Evolutionary conservation across 139 green algal species (phyloP).

Genomic region (Tetradesmus lagerheimii): DNA sequence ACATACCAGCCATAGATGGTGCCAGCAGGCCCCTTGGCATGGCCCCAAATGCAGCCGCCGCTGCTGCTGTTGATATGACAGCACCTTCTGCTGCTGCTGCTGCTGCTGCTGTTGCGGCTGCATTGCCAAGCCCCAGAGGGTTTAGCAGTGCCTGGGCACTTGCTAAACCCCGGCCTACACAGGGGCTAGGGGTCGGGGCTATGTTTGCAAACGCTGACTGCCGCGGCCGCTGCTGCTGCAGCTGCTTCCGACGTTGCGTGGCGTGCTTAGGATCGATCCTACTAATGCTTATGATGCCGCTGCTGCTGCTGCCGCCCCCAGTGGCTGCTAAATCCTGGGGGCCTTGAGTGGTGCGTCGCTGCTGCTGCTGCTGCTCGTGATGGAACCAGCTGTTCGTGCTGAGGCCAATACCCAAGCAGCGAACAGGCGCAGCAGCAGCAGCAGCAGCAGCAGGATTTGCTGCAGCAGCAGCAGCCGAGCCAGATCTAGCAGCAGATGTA

Average conservation of each 20-base stretch:
- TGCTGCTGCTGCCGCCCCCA: conserved; percentile 9
- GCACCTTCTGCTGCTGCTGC: neutral
- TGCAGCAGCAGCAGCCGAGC: neutral
- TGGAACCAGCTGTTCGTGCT: neutral
- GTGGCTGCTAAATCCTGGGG: neutral
- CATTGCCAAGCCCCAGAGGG: neutral
- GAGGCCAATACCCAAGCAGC: neutral
- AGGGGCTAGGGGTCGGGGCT: neutral
- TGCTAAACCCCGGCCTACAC: neutral
- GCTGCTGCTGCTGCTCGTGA: neutral
- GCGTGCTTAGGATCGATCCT: neutral
- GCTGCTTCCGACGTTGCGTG: neutral
- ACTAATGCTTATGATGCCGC: neutral
- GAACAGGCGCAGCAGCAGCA: neutral
- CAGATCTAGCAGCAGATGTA: neutral
- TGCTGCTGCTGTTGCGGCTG: neutral
- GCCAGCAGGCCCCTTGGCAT: neutral
- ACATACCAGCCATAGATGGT: neutral
- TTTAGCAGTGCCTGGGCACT: neutral
- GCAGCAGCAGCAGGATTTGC: neutral
- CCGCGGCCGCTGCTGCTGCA: neutral
- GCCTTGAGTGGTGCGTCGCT: neutral
- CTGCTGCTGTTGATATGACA: neutral
- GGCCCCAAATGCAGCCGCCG: neutral
- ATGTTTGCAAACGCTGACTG: neutral